Evolutionary conservation across 768 basidiomycete species (phyloP).

Genomic region (Tubosaeta sp.): DNA sequence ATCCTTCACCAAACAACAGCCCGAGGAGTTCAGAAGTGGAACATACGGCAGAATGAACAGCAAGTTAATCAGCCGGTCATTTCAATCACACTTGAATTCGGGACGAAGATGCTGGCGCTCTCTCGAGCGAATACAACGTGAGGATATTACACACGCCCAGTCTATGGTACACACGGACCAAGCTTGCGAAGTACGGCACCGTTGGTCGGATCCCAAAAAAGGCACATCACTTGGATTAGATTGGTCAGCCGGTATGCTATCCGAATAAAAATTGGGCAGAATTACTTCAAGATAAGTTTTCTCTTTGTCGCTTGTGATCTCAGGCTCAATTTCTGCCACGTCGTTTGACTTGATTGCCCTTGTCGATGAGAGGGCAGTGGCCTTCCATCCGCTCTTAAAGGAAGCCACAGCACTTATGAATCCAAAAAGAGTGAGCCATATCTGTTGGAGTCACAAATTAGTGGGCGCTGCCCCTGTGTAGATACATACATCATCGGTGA

Average conservation of each 20-base stretch:
- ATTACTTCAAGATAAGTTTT: conserved; percentile 7
- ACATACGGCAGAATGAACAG: too few relatives aligned
- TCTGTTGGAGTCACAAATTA: conserved; percentile 23
- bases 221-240: neutral
- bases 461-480: neutral
- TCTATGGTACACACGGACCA: too few relatives aligned
- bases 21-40: too few relatives aligned
- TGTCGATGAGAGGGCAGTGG: conserved; percentile 41
- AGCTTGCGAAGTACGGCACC: too few relatives aligned
- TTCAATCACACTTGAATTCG: too few relatives aligned
- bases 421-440: conserved; percentile 39
- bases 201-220: too few relatives aligned
- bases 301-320: conserved; percentile 10
- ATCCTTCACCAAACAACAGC: too few relatives aligned
- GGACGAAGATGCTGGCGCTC: too few relatives aligned
- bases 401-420: conserved; percentile 52
- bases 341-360: conserved; percentile 1
- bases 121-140: too few relatives aligned
- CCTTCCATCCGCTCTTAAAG: conserved; percentile 69
- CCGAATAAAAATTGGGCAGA: neutral
- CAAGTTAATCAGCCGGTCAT: too few relatives aligned
- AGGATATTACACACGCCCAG: too few relatives aligned
- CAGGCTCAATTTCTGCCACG: neutral
- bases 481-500: conserved; percentile 56
- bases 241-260: neutral